Conservation (phyloP, 2,329 filamentous ascomycete genomes). For the Ophiocordyceps camponoti-saundersi region DNA sequence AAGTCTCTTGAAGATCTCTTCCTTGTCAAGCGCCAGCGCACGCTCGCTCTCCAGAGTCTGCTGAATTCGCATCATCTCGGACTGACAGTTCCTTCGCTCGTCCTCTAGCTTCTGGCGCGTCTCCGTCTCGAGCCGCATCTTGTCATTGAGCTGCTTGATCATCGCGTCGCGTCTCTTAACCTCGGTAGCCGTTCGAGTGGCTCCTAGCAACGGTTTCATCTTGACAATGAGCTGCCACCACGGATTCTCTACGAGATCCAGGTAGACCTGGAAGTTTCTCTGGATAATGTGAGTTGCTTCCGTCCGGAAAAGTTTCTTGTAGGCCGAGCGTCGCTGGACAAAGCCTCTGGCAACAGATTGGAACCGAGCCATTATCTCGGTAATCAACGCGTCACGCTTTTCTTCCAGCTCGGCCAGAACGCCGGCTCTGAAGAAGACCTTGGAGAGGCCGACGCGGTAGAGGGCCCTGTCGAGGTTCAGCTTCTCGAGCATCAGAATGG, state of each 20-base stretch:
- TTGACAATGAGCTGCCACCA: constrained; percentile 95
- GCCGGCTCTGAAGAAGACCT: constrained; percentile 94
- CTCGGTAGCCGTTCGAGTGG: constrained; percentile 79
- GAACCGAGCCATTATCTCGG: constrained; percentile 84
- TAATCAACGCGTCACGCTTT: constrained; percentile 79
- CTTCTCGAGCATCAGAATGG: constrained; percentile 75
- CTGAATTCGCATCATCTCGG: constrained; percentile 77
- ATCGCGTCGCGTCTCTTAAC: constrained; percentile 91
- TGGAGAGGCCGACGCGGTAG: constrained; percentile 87
- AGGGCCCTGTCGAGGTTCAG: constrained; percentile 70
- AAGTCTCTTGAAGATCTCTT: constrained; percentile 96
- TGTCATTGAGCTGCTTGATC: constrained; percentile 73
- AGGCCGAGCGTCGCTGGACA: constrained; percentile 68
- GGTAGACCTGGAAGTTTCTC: constrained; percentile 81
- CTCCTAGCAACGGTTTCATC: constrained; percentile 89
- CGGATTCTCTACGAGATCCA: constrained; percentile 76
- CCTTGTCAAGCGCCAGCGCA: constrained; percentile 89
- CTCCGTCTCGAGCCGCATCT: constrained; percentile 59
- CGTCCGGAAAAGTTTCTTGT: constrained; percentile 85
- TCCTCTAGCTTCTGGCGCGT: constrained; percentile 75
- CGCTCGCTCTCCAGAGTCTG: constrained; percentile 91
- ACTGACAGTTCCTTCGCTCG: constrained; percentile 70
- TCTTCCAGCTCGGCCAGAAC: constrained; percentile 95
- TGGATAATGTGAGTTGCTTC: constrained; percentile 93
- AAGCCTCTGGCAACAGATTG: constrained; percentile 87